Evolutionary conservation across 1,139 yeast species (phyloP), one percentile per base, ranked within the genome.

Genomic region (Geotrichum fermentans): DNA sequence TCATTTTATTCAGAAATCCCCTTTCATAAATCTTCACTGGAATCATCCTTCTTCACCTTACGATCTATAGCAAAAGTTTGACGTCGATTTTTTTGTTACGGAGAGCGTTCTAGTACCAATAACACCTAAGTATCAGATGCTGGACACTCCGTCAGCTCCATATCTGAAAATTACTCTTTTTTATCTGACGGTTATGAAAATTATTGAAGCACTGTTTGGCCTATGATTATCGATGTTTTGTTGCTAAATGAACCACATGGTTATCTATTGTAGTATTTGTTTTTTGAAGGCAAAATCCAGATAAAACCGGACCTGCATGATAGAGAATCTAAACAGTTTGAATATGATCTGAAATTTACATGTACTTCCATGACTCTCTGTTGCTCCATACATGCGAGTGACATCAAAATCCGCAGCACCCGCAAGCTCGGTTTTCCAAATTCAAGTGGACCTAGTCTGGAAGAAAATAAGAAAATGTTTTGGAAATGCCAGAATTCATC

Each of bases 11-110:
- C 55, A 73, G 13, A 75, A 77, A 50, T 70, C 85, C 2, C 89
- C 88, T 1, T 69, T 90, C 34, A 77, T 81, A 3, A 85, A 85
- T 53, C 69, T 92, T 29, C 95, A 88, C 63, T 88, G 96, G 95
- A 81, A 79, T 58, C 72, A 78, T 42, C 67, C 75, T 32, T 66
- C 74, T 14, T 70, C 79, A 11, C 79, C 83, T 66, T 85, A 34
- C 77, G 87, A 55, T 80, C 95, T 1, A 82, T 92, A 20, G 80
- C 84, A 3, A 64, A n/a, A 68, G 29, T 67, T 92, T 6, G 79
- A 82, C 1, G 74, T 88, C 3, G 65, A 71, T 10, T 71, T 87
- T n/a, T n/a, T n/a, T 30, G 68, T 73, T 5, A 87, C 83, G 55
- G 95, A 87, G 58, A 75, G 77, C 77, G 84, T 50, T 64, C 70